phyloP scores from a whole-genome alignment of 2,329 filamentous ascomycete genomes.

The Cladosporium sp. region DNA sequence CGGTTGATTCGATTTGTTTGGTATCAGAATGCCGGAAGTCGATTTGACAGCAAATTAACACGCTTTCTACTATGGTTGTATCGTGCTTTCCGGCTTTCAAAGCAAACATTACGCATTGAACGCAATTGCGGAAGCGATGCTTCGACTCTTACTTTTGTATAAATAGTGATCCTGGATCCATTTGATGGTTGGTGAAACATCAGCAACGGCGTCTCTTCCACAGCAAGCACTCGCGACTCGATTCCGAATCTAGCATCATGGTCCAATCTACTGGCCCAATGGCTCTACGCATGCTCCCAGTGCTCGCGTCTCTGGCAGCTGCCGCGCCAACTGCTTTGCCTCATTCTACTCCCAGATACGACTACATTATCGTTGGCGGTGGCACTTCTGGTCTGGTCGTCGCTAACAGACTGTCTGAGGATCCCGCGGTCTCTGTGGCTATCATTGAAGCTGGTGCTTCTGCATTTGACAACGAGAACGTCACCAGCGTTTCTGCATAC shows the following conservation, averaged over 20 bases:
- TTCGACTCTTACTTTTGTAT: not conserved
- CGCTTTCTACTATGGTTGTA: not conserved
- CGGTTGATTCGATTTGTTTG: not conserved
- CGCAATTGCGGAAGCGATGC: not conserved
- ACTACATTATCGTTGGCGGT: conserved; percentile 44
- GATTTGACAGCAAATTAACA: conserved; percentile 7
- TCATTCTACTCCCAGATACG: conserved; percentile 26
- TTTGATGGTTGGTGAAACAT: not conserved
- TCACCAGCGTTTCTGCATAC: conserved; percentile 28
- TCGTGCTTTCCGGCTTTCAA: not conserved
- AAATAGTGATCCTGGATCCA: not conserved
- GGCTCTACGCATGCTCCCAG: not conserved
- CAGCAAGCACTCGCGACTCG: not conserved
- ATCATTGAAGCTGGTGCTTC: conserved; percentile 29
- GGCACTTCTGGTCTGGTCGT: conserved; percentile 42
- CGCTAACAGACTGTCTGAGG: conserved; percentile 36
- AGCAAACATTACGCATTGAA: not conserved
- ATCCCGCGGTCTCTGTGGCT: conserved; percentile 14
- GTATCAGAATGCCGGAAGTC: not conserved
- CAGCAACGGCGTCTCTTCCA: not conserved
- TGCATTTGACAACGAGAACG: conserved; percentile 20
- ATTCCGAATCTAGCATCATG: not conserved
- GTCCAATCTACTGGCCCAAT: not conserved
- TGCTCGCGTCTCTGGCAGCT: not conserved
- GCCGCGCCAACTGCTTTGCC: not conserved